Evolutionary conservation across 2,329 filamentous ascomycete genomes (phyloP).

Genomic region (Coniochaeta sp.): DNA sequence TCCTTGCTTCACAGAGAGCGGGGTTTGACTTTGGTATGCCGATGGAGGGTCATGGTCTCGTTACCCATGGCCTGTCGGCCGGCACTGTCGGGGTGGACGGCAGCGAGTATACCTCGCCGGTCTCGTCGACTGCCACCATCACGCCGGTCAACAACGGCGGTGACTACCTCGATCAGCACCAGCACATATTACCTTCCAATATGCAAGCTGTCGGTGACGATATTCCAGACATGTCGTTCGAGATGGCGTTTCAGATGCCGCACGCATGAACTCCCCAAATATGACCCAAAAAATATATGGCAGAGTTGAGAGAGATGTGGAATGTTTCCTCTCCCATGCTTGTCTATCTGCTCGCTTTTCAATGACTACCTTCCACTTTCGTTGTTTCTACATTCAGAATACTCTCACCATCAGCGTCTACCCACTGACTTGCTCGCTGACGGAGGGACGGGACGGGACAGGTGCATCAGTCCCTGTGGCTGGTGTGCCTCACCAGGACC

Average conservation of each 20-base stretch:
- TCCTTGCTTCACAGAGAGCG: constrained; percentile 2
- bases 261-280: not conserved
- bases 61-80: not conserved
- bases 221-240: not conserved
- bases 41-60: not conserved
- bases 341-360: not conserved
- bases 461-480: not conserved
- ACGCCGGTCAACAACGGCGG: constrained; percentile 4
- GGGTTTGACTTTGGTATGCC: not conserved
- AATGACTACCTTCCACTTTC: not conserved
- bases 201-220: not conserved
- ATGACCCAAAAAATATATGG: not conserved
- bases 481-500: not conserved
- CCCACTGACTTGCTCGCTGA: not conserved
- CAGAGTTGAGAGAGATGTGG: too few species aligned
- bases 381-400: not conserved
- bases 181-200: not conserved
- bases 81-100: constrained; percentile 10
- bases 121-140: constrained; percentile 17
- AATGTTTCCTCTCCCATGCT: too few species aligned
- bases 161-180: not conserved
- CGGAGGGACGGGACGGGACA: not conserved
- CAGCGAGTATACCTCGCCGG: constrained; percentile 15
- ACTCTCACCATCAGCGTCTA: not conserved
- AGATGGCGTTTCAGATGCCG: not conserved